phyloP scores from a whole-genome alignment of 1,139 yeast species.

The Zygoascus hellenicus region DNA sequence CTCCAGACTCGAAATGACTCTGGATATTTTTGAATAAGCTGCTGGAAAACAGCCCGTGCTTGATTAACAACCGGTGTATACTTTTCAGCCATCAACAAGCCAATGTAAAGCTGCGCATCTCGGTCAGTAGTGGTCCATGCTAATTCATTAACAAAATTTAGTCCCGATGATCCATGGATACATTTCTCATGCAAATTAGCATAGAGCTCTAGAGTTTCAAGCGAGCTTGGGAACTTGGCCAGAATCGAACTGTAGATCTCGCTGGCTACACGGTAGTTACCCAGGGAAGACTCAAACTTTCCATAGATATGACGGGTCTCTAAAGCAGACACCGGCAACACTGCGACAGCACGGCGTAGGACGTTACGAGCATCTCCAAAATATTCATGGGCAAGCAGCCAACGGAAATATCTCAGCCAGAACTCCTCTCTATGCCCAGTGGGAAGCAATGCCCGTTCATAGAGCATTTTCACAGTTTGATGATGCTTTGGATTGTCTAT shows the following conservation, averaged over 20 bases:
- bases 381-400: slow-evolving; percentile 27
- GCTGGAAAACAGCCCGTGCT: slow-evolving; percentile 1
- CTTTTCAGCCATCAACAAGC: slow-evolving; percentile 5
- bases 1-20: slow-evolving; percentile 4
- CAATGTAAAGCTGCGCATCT: slow-evolving; percentile 6
- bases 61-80: slow-evolving; percentile 1
- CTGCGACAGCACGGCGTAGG: slow-evolving; percentile 29
- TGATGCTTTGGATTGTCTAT: background rate
- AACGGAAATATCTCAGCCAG: slow-evolving; percentile 59
- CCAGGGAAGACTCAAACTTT: slow-evolving; percentile 28
- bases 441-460: slow-evolving; percentile 46
- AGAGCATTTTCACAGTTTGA: slow-evolving; percentile 33
- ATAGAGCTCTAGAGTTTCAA: slow-evolving; percentile 27
- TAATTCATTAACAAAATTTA: slow-evolving; percentile 1
- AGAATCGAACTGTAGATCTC: slow-evolving; percentile 27
- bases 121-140: slow-evolving; percentile 7
- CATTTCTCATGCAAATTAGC: slow-evolving; percentile 9
- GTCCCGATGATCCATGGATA: slow-evolving; percentile 2
- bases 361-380: slow-evolving; percentile 22
- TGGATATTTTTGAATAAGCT: slow-evolving; percentile 3
- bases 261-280: slow-evolving; percentile 27
- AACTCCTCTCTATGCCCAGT: slow-evolving; percentile 49
- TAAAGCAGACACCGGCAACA: slow-evolving; percentile 32
- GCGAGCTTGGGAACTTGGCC: slow-evolving; percentile 27
- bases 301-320: slow-evolving; percentile 32